These are phyloP conservation scores for Penicillium sp. DNA, from an alignment of 2,329 filamentous ascomycete genomes.

Conservation along the genomic window DNA sequence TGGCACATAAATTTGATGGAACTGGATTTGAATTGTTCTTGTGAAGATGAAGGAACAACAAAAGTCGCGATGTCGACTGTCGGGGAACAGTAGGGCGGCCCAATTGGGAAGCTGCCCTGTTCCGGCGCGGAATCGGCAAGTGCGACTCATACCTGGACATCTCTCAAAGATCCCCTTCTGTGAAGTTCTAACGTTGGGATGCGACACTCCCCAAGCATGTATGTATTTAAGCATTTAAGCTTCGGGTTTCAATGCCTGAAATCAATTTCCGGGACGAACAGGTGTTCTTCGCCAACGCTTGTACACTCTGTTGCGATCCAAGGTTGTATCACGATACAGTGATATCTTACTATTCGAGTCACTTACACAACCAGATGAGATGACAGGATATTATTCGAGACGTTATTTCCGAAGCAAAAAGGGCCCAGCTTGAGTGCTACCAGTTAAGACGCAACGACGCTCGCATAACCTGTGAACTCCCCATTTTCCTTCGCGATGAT, in stretches of 20 bases:
- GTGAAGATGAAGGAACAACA: neutral
- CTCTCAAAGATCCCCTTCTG: neutral
- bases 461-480: slow-evolving; percentile 1
- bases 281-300: neutral
- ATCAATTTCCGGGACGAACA: neutral
- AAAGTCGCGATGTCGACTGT: neutral
- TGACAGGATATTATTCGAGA: no score
- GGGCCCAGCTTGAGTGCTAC: no score
- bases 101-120: slow-evolving; percentile 9
- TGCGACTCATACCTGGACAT: neutral
- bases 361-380: no score
- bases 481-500: slow-evolving; percentile 3
- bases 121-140: slow-evolving; percentile 23
- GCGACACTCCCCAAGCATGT: neutral
- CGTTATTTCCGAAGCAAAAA: neutral
- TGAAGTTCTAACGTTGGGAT: neutral
- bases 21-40: neutral
- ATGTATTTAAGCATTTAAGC: neutral
- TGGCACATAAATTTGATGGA: neutral
- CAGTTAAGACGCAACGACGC: slow-evolving; percentile 1
- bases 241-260: rapidly evolving
- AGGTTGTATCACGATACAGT: neutral
- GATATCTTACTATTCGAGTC: no score
- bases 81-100: neutral
- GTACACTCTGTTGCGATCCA: no score